Conservation (phyloP, 2,329 filamentous ascomycete genomes). For the Phialophora tarda region DNA sequence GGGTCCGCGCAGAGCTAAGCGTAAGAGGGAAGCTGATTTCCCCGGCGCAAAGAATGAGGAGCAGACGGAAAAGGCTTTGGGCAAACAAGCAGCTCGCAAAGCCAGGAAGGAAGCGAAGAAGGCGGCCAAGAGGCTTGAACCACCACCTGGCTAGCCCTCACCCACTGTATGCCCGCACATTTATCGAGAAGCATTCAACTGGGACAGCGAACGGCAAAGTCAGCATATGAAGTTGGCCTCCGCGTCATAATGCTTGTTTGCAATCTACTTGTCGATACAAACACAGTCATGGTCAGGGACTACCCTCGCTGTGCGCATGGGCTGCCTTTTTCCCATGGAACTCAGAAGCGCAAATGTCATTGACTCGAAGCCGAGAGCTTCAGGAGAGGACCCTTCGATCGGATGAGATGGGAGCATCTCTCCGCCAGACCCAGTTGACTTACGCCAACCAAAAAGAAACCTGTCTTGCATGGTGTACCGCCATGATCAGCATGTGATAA, state of each 20-base stretch:
- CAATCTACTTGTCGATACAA: neutral
- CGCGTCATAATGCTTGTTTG: neutral
- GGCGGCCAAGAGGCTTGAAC: neutral
- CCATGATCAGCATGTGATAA: neutral
- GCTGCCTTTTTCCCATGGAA: neutral
- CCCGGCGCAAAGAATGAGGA: neutral
- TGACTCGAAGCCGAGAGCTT: neutral
- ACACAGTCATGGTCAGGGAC: neutral
- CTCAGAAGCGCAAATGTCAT: no score
- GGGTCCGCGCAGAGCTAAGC: neutral
- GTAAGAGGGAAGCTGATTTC: neutral
- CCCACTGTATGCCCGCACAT: neutral
- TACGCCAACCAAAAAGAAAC: neutral
- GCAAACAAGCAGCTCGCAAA: neutral
- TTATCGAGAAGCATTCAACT: neutral
- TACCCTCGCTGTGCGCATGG: neutral
- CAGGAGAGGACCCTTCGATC: neutral
- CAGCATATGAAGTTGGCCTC: neutral
- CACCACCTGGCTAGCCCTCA: neutral
- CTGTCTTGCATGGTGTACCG: neutral
- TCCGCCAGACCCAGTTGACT: neutral
- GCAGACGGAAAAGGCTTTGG: neutral
- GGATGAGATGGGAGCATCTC: neutral
- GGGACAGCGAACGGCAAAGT: neutral
- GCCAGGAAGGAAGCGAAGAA: constrained; percentile 2